A percentile compares a stretch with the other conserved stretches of the same genome.
Evolutionary conservation across 257 asterid species (phyloP).

Genomic region (Leptodermis oblonga): DNA sequence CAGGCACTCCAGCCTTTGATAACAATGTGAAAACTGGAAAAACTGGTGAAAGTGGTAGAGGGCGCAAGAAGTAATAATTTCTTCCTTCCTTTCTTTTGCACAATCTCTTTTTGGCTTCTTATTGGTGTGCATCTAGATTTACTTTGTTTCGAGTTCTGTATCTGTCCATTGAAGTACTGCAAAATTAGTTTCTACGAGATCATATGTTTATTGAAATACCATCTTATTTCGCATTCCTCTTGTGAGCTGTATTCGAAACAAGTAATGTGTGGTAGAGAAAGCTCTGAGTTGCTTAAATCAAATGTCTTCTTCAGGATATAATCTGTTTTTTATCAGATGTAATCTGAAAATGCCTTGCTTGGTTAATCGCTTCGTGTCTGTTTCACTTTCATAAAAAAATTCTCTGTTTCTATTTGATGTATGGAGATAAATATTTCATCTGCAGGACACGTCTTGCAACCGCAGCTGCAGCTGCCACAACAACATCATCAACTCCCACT

Average conservation of each 20-base stretch:
- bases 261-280: neutral
- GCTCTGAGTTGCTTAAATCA: neutral
- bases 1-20: conserved; percentile 48
- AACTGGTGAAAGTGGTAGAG: conserved; percentile 76
- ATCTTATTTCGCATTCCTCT: neutral
- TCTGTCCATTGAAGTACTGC: neutral
- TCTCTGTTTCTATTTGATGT: neutral
- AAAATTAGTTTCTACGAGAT: neutral
- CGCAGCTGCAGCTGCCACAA: conserved; percentile 38
- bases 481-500: conserved; percentile 44
- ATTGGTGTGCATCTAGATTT: neutral
- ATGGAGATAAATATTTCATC: conserved; percentile 2
- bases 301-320: neutral
- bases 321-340: neutral
- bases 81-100: conserved; percentile 8
- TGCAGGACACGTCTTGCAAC: conserved; percentile 79
- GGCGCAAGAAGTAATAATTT: conserved; percentile 73
- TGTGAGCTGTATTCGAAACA: neutral
- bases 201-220: neutral
- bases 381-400: neutral
- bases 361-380: conserved; percentile 9
- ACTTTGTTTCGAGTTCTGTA: neutral
- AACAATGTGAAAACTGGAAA: conserved; percentile 67
- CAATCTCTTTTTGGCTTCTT: neutral
- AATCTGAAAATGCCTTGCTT: neutral